Conservation (phyloP, 1,139 yeast genomes). For the Suhomyces choctaworum region DNA sequence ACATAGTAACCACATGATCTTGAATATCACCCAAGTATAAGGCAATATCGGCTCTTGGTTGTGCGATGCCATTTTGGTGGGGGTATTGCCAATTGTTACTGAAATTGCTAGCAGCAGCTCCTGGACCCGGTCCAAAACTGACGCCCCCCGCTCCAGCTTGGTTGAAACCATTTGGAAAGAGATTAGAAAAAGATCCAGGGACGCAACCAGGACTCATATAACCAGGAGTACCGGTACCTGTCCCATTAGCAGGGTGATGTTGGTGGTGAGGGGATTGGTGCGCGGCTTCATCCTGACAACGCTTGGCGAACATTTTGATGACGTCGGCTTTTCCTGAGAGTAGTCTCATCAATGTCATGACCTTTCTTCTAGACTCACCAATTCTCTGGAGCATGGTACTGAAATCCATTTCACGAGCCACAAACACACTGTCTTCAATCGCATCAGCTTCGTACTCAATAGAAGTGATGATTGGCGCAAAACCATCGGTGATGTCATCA, state of each 20-base stretch:
- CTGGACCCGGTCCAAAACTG: conserved; percentile 26
- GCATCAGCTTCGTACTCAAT: conserved; percentile 91
- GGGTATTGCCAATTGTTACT: conserved; percentile 16
- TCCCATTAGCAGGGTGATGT: neutral
- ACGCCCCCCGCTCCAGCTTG: conserved; percentile 21
- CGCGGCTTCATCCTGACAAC: conserved; percentile 74
- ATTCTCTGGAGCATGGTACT: conserved; percentile 73
- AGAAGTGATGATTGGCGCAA: conserved; percentile 85
- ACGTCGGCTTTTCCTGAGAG: conserved; percentile 96
- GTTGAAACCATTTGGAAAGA: conserved; percentile 14
- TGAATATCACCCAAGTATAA: conserved; percentile 94
- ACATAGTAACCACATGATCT: conserved; percentile 96
- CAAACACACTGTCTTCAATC: conserved; percentile 71
- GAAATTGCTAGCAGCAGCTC: conserved; percentile 19
- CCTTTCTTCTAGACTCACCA: conserved; percentile 86
- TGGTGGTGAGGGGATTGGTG: conserved; percentile 10
- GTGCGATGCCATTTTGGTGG: conserved; percentile 33
- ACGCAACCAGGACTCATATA: conserved; percentile 9
- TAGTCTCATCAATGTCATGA: conserved; percentile 88
- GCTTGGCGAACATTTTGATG: conserved; percentile 92
- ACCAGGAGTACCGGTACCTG: conserved; percentile 6
- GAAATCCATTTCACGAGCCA: conserved; percentile 51
- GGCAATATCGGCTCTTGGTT: conserved; percentile 81
- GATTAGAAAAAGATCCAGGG: conserved; percentile 5
- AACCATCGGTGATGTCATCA: conserved; percentile 92